Evolutionary conservation across 129 eudicot genomes (phyloP).

Genomic region (Tanacetum coccineum): DNA sequence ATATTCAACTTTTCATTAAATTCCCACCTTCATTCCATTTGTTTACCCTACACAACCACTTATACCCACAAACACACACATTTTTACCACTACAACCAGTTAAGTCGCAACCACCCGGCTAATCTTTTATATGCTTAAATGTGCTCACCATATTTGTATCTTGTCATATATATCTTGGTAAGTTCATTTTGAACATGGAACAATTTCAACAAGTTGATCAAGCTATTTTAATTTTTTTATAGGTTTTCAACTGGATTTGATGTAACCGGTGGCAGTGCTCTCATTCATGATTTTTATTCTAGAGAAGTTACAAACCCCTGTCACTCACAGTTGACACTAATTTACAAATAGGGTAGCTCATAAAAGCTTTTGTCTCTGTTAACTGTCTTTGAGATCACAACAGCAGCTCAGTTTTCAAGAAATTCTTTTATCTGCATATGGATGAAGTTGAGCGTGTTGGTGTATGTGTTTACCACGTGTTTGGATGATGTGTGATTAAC

Average conservation of each 20-base stretch:
- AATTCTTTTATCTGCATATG: conserved; percentile 76
- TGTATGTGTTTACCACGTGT: conserved; percentile 69
- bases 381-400: conserved; percentile 78
- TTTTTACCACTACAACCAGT: too few relatives aligned
- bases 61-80: too few relatives aligned
- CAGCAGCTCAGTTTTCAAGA: conserved; percentile 97
- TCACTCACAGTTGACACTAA: conserved; percentile 81
- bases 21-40: too few relatives aligned
- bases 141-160: background rate
- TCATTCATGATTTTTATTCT: conserved; percentile 80
- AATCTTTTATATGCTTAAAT: too few relatives aligned
- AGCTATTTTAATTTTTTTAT: background rate
- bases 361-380: conserved; percentile 72
- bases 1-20: too few relatives aligned
- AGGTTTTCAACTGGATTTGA: conserved; percentile 99
- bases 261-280: conserved; percentile 80
- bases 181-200: background rate
- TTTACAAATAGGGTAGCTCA: conserved; percentile 67
- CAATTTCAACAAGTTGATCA: conserved; percentile 5
- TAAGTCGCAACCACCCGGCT: too few relatives aligned
- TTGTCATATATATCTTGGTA: background rate
- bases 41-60: too few relatives aligned
- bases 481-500: too few relatives aligned
- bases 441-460: conserved; percentile 88
- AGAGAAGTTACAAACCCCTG: conserved; percentile 75